Base-by-base conservation (phyloP, 2,329 filamentous ascomycete species). In the Colletotrichum lini region DNA sequence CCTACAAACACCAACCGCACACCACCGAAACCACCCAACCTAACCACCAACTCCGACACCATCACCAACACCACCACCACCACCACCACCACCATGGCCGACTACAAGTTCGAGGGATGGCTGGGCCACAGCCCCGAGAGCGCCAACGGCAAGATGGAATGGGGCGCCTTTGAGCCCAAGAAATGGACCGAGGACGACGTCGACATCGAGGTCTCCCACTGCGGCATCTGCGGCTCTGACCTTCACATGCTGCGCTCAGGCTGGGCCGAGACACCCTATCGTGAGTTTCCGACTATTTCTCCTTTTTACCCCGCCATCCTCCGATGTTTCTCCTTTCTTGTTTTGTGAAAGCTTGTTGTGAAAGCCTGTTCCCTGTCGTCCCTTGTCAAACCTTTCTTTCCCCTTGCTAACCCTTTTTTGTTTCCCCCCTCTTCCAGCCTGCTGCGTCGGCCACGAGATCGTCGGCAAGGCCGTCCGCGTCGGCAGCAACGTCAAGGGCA, bases 121-220 rank as follows among this genome's bases (percentile, higher is more conserved):
- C 73, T 87, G n/a, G 85, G 85, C 74, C 78, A 81, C 61, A 78
- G 80, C 67, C 74, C 80, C 15, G 79, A 80, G 2, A 77, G 84
- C 23, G 81, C 77, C 71, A 77, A 88, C 6, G 87, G 86, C 64
- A 87, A 88, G 64, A 88, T 89, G 87, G 77, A 82, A 42, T 89
- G 87, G 87, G 82, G 81, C 50, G 80, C 87, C 67, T 92, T 87
- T 66, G 84, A 90, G 79, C 90, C 90, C 47, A 92, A 92, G 83
- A 80, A 82, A n/a, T 92, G 89, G 87, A 87, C 90, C 54, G 90
- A 92, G 77, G 87, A 85, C 35, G 90, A 92, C 73, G 80, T 93
- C 65, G 91, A 93, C 76, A 90, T 93, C 74, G 84, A 88, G 76
- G 82, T 93, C 73, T 87, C 88, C 3, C 90, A 92, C 81, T 92